phyloP scores from a whole-genome alignment of 202 grass and related monocot genomes.

The Elaeis oleifera region DNA sequence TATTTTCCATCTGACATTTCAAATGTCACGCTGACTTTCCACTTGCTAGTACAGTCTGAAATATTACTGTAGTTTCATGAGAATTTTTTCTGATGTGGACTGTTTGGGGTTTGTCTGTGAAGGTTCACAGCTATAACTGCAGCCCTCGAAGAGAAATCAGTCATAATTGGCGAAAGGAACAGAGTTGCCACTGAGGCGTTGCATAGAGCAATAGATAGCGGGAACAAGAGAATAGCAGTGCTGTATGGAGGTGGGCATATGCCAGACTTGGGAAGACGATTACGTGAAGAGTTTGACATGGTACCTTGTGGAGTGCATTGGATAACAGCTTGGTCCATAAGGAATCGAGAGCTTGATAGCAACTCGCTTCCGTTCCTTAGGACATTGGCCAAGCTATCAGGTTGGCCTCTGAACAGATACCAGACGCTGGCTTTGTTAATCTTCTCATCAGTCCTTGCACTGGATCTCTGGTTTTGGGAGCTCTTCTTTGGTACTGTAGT shows the following conservation, averaged over 20 bases:
- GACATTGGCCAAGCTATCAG: constrained; percentile 49
- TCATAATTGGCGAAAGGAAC: constrained; percentile 96
- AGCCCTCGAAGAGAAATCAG: constrained; percentile 60
- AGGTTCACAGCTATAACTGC: constrained; percentile 46
- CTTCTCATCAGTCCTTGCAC: constrained; percentile 55
- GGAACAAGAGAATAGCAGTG: constrained; percentile 69
- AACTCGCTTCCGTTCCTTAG: constrained; percentile 60
- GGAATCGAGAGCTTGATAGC: constrained; percentile 42
- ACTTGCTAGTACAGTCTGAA: no score
- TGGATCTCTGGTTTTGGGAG: constrained; percentile 97
- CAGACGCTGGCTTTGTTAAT: constrained; percentile 71
- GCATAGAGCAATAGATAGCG: constrained; percentile 48
- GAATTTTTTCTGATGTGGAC: not conserved
- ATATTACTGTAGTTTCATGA: not conserved
- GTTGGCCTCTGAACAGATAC: constrained; percentile 72
- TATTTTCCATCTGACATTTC: no score
- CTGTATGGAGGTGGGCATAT: constrained; percentile 92
- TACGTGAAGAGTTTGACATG: constrained; percentile 77
- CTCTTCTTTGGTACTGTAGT: constrained; percentile 42
- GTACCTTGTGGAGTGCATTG: constrained; percentile 53
- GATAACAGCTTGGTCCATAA: constrained; percentile 92
- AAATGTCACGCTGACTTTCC: no score
- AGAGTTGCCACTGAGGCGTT: constrained; percentile 67
- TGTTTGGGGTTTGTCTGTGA: not conserved
- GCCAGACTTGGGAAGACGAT: constrained; percentile 70